Evolutionary conservation across 169 alveolate genomes (phyloP).

Genomic region (Plasmodium coatneyi): DNA sequence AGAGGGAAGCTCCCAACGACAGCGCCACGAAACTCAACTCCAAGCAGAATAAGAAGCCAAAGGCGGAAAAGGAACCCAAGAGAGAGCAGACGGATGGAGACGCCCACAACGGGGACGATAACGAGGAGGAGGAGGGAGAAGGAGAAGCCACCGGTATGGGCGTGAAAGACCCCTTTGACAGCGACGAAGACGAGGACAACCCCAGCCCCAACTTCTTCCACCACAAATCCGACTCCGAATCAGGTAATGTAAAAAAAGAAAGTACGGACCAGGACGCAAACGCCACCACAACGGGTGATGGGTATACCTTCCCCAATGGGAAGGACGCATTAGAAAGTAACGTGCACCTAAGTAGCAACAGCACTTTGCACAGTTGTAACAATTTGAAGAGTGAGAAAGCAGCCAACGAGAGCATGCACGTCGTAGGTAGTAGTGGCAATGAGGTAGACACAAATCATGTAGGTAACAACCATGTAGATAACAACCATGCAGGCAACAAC

Average conservation of each 20-base stretch:
- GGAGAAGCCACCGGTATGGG: background rate
- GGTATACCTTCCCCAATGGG: background rate
- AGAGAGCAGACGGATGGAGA: background rate
- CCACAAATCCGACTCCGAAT: constrained; percentile 36
- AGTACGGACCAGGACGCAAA: background rate
- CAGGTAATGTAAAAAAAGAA: constrained; percentile 58
- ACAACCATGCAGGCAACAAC: background rate
- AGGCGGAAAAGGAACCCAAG: constrained; percentile 1
- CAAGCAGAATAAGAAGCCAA: constrained; percentile 1
- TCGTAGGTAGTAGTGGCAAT: background rate
- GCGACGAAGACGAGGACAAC: constrained; percentile 7
- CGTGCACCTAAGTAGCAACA: constrained; percentile 1
- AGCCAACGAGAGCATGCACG: background rate
- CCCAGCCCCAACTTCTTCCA: constrained; percentile 23
- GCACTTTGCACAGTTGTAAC: background rate
- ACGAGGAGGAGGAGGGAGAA: background rate
- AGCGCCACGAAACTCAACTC: constrained; percentile 1
- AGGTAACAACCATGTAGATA: background rate
- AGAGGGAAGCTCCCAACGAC: background rate
- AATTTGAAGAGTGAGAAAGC: background rate
- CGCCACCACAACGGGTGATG: background rate
- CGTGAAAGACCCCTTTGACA: background rate
- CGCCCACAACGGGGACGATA: background rate
- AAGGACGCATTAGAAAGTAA: background rate
- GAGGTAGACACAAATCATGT: background rate